These are phyloP conservation scores for Ogataea dorogensis DNA, from an alignment of 805 yeast species.

Conservation along the genomic window DNA sequence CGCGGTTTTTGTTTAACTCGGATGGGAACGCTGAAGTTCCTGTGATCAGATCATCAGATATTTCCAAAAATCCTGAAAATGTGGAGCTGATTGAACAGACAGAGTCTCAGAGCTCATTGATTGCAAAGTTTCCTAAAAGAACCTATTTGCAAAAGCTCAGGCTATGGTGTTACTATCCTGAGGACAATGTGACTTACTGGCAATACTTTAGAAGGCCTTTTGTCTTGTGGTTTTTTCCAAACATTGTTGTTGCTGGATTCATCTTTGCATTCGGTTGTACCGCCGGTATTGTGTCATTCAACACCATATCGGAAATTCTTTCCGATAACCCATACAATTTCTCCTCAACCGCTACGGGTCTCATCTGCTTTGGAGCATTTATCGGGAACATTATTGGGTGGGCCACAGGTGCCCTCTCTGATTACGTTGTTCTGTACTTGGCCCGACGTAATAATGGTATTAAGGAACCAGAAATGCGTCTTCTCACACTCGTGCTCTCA, in stretches of 20 bases:
- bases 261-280: constrained; percentile 14
- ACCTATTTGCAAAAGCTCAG: constrained; percentile 5
- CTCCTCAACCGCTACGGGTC: constrained; percentile 35
- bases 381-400: constrained; percentile 42
- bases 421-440: constrained; percentile 30
- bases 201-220: constrained; percentile 15
- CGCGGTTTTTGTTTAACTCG: constrained; percentile 11
- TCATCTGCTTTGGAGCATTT: constrained; percentile 40
- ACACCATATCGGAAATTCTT: constrained; percentile 31
- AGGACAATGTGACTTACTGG: constrained; percentile 14
- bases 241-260: constrained; percentile 11
- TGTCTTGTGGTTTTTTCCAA: constrained; percentile 10
- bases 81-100: neutral
- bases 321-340: constrained; percentile 37
- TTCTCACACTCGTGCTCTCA: constrained; percentile 40
- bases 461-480: constrained; percentile 44
- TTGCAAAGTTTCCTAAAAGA: constrained; percentile 5
- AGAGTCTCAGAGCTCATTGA: neutral
- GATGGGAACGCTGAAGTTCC: neutral
- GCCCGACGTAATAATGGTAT: constrained; percentile 42
- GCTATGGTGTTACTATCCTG: constrained; percentile 8
- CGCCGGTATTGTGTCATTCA: constrained; percentile 10
- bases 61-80: constrained; percentile 1
- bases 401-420: constrained; percentile 40
- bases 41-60: neutral